Conservation (phyloP, 1,284 basidiomycete species). For the Wolfiporia cocos region DNA sequence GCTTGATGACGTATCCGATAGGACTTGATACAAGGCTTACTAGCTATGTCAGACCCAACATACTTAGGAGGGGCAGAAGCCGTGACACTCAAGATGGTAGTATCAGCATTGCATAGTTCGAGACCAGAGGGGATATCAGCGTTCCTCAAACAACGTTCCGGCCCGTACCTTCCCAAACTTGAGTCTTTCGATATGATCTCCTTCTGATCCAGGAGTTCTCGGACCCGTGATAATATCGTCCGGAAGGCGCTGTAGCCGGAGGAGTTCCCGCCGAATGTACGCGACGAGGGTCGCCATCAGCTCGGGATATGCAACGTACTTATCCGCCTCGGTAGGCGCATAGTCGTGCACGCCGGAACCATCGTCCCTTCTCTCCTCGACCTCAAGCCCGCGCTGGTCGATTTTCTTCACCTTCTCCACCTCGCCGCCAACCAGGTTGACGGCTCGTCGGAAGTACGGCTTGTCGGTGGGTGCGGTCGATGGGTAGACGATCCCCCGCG, state of each 20-base stretch:
- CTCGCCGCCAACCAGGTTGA: conserved; percentile 62
- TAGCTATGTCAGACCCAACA: too few relatives aligned
- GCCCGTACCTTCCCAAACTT: conserved; percentile 21
- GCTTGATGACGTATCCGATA: too few relatives aligned
- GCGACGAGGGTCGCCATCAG: conserved; percentile 72
- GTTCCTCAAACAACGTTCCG: background rate
- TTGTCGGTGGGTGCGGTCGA: conserved; percentile 9
- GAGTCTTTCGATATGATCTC: conserved; percentile 19
- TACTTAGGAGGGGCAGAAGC: too few relatives aligned
- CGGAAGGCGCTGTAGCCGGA: conserved; percentile 62
- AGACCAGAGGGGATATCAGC: too few relatives aligned
- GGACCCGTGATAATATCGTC: conserved; percentile 61
- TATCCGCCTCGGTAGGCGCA: conserved; percentile 47
- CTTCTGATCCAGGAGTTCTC: conserved; percentile 20
- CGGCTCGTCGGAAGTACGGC: conserved; percentile 45
- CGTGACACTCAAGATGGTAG: too few relatives aligned
- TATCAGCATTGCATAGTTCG: too few relatives aligned
- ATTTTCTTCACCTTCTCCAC: conserved; percentile 52
- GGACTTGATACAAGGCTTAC: too few relatives aligned
- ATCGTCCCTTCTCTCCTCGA: conserved; percentile 57
- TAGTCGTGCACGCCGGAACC: conserved; percentile 71
- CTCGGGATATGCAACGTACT: conserved; percentile 72
- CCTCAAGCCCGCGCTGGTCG: conserved; percentile 37
- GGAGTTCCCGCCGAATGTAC: conserved; percentile 77
- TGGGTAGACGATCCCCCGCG: conserved; percentile 53